Evolutionary conservation across 140 eudicot species (phyloP).

Genomic region (Senecio squalidus): DNA sequence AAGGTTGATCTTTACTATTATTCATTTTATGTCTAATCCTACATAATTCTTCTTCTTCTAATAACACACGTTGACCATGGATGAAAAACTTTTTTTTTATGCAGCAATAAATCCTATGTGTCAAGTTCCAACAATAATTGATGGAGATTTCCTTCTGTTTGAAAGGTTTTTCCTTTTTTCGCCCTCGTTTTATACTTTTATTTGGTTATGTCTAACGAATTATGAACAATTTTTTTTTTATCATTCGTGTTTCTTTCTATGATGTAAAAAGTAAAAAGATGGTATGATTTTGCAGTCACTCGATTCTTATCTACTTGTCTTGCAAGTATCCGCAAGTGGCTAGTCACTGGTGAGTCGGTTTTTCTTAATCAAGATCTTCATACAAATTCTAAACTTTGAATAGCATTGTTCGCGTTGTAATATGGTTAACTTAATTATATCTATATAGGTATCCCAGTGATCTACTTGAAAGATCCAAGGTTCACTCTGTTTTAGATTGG

Average conservation of each 20-base stretch:
- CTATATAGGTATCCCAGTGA: slow-evolving; percentile 75
- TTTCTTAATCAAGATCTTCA: background rate
- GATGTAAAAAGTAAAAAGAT: background rate
- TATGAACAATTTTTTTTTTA: background rate
- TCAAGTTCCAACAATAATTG: slow-evolving; percentile 70
- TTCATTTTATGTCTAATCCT: background rate
- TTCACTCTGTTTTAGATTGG: slow-evolving; percentile 86
- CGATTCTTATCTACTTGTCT: slow-evolving; percentile 66
- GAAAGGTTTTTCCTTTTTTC: slow-evolving; percentile 53
- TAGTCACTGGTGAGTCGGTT: slow-evolving; percentile 64
- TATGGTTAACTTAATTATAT: background rate
- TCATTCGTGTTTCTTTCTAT: background rate
- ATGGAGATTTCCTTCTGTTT: slow-evolving; percentile 68
- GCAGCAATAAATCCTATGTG: slow-evolving; percentile 80
- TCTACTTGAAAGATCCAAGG: slow-evolving; percentile 49
- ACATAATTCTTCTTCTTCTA: background rate
- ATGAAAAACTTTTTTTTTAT: too few relatives aligned
- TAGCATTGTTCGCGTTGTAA: background rate
- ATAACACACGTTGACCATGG: too few relatives aligned
- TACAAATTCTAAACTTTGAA: background rate
- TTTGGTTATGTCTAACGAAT: background rate
- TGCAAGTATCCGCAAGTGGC: slow-evolving; percentile 57
- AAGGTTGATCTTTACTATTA: slow-evolving; percentile 37
- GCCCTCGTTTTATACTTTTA: background rate
- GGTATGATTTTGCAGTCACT: slow-evolving; percentile 46